Evolutionary conservation across 1,284 basidiomycete species (phyloP), one percentile per base, ranked within the genome.

Genomic region (Fomitiporia mediterranea): DNA sequence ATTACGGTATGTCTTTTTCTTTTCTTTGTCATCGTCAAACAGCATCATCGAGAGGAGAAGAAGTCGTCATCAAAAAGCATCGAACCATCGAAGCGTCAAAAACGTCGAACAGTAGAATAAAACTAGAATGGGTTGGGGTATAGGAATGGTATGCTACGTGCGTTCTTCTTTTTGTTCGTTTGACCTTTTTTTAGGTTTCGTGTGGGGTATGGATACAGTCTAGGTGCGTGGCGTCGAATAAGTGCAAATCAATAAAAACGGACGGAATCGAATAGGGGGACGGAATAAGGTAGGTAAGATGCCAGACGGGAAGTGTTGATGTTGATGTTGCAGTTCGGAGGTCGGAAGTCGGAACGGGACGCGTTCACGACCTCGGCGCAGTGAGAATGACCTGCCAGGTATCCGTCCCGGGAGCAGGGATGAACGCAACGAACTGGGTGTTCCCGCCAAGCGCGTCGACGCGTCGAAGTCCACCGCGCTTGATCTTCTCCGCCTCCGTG

Each of bases 361-460:
- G 19, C 15, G 3, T 32, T 30, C 17, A 21, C n/a, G 28, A 17
- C 30, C 11, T 13, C 3, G 44, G 44, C 25, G 25, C 44, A 11
- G 51, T n/a, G 17, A 53, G 28, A 15, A 43, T 40, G 2, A 50
- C 28, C 47, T 50, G 54, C 54, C 54, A 55, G 25, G 43, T 40
- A 17, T 43, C 51, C 1, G 42, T 5, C 13, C 4, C 42, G 2
- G 42, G 42, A 19, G 42, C 42, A 19, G 56, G 51, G 8, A 28
- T 25, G 38, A 54, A 44, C 11, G 56, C 47, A 37, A 50, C 37
- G 21, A 58, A 54, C 23, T 50, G 25, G n/a, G 44, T 54, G 15
- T 23, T 42, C 15, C 40, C 38, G 4, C 25, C 51, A 23, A 58
- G 56, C 34, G 49, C 56, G 37, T 58, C 56, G 4, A 58, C 37